Base-by-base conservation (phyloP, 2,329 filamentous ascomycete genomes). In the Aspergillus chevalieri region DNA sequence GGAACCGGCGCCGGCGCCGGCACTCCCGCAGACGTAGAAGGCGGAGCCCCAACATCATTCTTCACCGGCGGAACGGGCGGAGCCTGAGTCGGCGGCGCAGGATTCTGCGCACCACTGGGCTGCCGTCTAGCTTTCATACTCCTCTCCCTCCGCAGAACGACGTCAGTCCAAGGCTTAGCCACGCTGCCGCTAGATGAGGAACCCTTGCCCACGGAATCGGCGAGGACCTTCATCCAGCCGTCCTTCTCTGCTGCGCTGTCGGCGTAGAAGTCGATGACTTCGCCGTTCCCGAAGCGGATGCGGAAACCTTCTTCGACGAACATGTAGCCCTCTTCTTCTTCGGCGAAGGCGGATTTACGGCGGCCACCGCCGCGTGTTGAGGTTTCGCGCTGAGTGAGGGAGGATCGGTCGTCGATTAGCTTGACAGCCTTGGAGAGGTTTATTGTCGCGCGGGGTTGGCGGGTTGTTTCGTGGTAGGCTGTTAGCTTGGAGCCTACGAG, bases 241-340 rank as follows among this genome's bases (percentile, higher is more conserved):
- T 95, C 89, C 73, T 97, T 98, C 65, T 93, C 86, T 36, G 82
- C 82, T 1, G 85, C 81, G 28, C 83, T 91, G 70, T 97, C 92
- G 64, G 92, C 93, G 65, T 98, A 97, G 68, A 97, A 97, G 75
- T 97, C 92, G 65, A 98, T 98, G 55, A 95, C 84, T 73, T 98
- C 93, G 53, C 93, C 93, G 64, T 98, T 98, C 67, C 89, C 94
- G 72, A 98, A 98, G 50, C 92, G 89, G 67, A 98, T 95, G 38
- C 93, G 89, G 85, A 98, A 98, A 2, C 93, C 93, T 68, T 98
- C 93, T 69, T 98, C 93, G 47, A 98, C 92, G 68, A 98, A 98
- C 87, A 96, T 95, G 76, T 98, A 98, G 39, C 93, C 93, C 67
- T 98, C 93, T 72, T 98, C 93, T 57, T 98, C 93, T 70, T 97